A percentile compares a stretch with the other conserved stretches of the same genome.
These are phyloP conservation scores for Phytopythium montanum DNA, from an alignment of 352 stramenopile genomes.

Conservation along the genomic window DNA sequence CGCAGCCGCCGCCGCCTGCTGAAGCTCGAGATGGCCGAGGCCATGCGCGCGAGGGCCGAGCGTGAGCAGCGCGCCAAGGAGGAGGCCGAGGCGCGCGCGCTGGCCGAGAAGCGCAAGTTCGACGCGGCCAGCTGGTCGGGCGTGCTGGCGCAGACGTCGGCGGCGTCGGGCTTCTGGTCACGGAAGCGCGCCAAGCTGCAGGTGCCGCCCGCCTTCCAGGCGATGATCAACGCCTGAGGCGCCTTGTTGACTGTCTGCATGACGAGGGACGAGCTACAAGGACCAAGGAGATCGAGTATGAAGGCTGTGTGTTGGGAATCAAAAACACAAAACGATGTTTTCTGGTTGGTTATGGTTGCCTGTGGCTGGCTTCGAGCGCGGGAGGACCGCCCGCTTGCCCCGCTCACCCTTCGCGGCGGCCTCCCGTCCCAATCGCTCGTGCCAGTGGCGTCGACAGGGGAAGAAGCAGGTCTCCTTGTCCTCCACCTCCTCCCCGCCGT, in stretches of 20 bases:
- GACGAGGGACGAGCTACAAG: not conserved
- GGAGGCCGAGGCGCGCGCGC: slow-evolving; percentile 39
- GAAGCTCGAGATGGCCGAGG: slow-evolving; percentile 64
- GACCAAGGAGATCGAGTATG: not conserved
- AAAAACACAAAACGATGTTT: slow-evolving; percentile 3
- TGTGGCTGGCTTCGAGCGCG: not conserved
- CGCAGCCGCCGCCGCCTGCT: slow-evolving; percentile 64
- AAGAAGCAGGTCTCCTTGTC: not conserved
- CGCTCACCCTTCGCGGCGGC: not conserved
- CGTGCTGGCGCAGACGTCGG: slow-evolving; percentile 20
- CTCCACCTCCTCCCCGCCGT: not conserved
- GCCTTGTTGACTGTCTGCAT: not conserved
- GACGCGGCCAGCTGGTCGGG: slow-evolving; percentile 54
- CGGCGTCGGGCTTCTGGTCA: slow-evolving; percentile 41
- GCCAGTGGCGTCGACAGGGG: not conserved
- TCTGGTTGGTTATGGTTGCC: slow-evolving; percentile 4
- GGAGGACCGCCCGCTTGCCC: not conserved
- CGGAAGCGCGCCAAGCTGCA: slow-evolving; percentile 59
- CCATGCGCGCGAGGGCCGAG: slow-evolving; percentile 58
- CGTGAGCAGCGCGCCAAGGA: slow-evolving; percentile 49
- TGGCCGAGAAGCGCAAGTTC: slow-evolving; percentile 57
- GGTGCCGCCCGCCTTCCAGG: slow-evolving; percentile 39
- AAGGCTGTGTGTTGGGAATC: not conserved
- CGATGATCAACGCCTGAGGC: slow-evolving; percentile 29
- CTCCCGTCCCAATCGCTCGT: slow-evolving; percentile 1